Conservation (phyloP, 768 basidiomycete genomes). For the Daedaleopsis nitida region DNA sequence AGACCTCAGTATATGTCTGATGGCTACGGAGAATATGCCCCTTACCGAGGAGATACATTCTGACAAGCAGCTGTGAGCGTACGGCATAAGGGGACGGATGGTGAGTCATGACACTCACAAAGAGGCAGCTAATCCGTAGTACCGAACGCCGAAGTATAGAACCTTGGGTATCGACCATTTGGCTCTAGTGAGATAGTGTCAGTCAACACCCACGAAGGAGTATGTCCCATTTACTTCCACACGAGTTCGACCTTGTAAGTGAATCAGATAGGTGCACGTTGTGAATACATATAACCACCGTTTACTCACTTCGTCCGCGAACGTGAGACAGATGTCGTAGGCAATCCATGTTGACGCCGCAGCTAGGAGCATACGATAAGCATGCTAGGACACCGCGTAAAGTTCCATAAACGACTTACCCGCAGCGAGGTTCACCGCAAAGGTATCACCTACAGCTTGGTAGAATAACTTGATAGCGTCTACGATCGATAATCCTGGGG, state of each 20-base stretch:
- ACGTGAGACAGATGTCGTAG: not conserved
- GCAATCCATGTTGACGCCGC: not conserved
- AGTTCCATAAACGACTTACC: not conserved
- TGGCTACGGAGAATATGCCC: not conserved
- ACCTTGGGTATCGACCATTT: not conserved
- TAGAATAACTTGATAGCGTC: not conserved
- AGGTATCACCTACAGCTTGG: not conserved
- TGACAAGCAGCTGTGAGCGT: not conserved
- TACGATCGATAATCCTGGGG: not conserved
- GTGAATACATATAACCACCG: not conserved
- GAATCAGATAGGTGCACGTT: not conserved
- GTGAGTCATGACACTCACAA: not conserved
- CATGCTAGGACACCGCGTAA: not conserved
- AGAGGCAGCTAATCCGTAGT: not conserved
- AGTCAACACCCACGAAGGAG: not conserved
- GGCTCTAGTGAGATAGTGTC: not conserved
- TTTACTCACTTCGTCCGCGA: not conserved
- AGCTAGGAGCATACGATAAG: not conserved
- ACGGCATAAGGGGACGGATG: not conserved
- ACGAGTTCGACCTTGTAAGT: not conserved
- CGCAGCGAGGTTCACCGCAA: not conserved
- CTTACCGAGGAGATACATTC: not conserved
- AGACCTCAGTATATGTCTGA: not conserved
- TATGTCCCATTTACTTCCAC: not conserved
- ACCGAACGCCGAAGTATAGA: not conserved